These are phyloP conservation scores for Annona cherimola DNA, from an alignment of 164 flowering plant species.

Conservation along the genomic window DNA sequence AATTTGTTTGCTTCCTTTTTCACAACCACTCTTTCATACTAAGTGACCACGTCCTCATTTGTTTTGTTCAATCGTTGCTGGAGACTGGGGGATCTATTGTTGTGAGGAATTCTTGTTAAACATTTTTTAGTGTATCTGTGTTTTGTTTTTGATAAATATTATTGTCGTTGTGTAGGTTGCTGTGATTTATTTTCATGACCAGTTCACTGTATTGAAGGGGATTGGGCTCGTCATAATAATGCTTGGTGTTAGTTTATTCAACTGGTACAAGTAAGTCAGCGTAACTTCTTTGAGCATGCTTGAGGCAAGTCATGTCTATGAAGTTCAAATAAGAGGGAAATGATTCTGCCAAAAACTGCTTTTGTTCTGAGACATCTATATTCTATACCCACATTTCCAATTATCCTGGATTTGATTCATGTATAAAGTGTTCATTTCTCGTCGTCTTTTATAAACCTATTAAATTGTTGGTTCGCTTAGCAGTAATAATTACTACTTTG, in stretches of 20 bases:
- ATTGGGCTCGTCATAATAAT: conserved; percentile 78
- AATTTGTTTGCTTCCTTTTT: no score
- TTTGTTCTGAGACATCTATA: not conserved
- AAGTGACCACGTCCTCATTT: not conserved
- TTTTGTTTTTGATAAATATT: conserved; percentile 1
- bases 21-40: not conserved
- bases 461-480: no score
- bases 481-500: not conserved
- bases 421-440: no score
- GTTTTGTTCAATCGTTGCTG: not conserved
- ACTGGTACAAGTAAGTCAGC: conserved; percentile 96
- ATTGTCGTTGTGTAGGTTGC: conserved; percentile 55
- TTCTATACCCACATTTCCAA: not conserved
- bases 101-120: no score
- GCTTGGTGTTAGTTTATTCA: conserved; percentile 94
- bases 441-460: no score
- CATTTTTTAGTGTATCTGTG: no score
- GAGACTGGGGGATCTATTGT: no score
- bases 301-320: not conserved
- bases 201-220: conserved; percentile 90
- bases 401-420: not conserved
- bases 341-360: not conserved
- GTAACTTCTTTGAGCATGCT: not conserved
- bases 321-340: not conserved
- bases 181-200: conserved; percentile 91